These are phyloP conservation scores for Lagerstroemia speciosa DNA, from an alignment of 345 rosid species.

Conservation along the genomic window DNA sequence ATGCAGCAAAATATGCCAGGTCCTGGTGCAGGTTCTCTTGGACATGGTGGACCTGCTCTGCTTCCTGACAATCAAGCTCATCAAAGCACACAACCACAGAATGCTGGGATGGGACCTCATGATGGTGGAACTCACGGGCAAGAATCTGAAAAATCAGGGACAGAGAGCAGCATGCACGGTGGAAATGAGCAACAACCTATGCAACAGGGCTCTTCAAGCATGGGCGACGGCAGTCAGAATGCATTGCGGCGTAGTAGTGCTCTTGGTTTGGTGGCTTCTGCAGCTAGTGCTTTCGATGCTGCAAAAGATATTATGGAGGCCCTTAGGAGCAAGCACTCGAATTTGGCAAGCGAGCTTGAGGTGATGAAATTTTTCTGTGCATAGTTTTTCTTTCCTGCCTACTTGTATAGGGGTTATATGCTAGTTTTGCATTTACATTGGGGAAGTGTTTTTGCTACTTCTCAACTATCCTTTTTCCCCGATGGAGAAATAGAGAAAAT, in stretches of 20 bases:
- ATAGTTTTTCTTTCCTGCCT: not conserved
- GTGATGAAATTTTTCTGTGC: constrained; percentile 23
- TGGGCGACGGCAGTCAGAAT: constrained; percentile 50
- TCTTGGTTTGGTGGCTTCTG: constrained; percentile 57
- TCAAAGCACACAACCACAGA: constrained; percentile 44
- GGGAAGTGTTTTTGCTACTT: not conserved
- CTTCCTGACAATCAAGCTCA: constrained; percentile 55
- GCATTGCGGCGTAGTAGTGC: constrained; percentile 62
- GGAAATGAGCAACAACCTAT: constrained; percentile 72
- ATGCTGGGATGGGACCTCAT: constrained; percentile 58
- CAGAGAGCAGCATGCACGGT: constrained; percentile 46
- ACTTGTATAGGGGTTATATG: not conserved
- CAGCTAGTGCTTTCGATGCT: constrained; percentile 89
- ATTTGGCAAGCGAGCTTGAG: constrained; percentile 97
- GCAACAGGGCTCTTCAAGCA: constrained; percentile 58
- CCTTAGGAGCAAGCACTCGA: constrained; percentile 88
- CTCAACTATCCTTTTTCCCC: not conserved
- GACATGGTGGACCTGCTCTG: constrained; percentile 44
- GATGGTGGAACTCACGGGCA: constrained; percentile 81
- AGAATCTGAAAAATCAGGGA: constrained; percentile 62
- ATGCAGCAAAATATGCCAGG: constrained; percentile 72
- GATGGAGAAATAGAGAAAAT: not conserved
- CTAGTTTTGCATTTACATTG: not conserved
- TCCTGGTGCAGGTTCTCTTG: constrained; percentile 40
- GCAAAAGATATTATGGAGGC: constrained; percentile 99